These are phyloP conservation scores for Saturnispora besseyi DNA, from an alignment of 805 yeast species.

Conservation along the genomic window DNA sequence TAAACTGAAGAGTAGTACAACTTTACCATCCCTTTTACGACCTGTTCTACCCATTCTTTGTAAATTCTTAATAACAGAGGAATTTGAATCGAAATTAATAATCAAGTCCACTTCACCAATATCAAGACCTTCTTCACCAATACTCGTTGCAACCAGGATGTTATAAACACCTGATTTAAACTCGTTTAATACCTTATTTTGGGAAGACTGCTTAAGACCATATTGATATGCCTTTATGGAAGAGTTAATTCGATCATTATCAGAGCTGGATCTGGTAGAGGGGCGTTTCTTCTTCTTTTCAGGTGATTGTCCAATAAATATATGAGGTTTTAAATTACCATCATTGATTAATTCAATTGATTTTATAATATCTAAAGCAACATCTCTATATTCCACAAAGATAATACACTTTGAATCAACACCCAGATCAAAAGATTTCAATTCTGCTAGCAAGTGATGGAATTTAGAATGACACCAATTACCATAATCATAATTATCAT, in stretches of 20 bases:
- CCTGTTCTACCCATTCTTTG: slow-evolving; percentile 99
- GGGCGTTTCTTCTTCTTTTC: slow-evolving; percentile 43
- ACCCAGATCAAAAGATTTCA: slow-evolving; percentile 44
- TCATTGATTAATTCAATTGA: slow-evolving; percentile 30
- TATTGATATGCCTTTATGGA: slow-evolving; percentile 68
- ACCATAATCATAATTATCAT: slow-evolving; percentile 19
- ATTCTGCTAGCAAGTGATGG: slow-evolving; percentile 46
- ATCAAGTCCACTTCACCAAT: slow-evolving; percentile 96
- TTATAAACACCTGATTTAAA: slow-evolving; percentile 71
- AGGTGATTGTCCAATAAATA: slow-evolving; percentile 87
- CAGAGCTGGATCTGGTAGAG: background rate
- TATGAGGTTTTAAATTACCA: slow-evolving; percentile 51
- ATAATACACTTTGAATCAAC: slow-evolving; percentile 47
- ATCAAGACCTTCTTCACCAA: slow-evolving; percentile 98
- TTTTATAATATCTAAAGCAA: slow-evolving; percentile 80
- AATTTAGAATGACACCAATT: slow-evolving; percentile 64
- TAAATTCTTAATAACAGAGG: slow-evolving; percentile 85
- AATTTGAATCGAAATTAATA: slow-evolving; percentile 85
- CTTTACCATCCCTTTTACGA: slow-evolving; percentile 82
- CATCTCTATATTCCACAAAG: slow-evolving; percentile 81
- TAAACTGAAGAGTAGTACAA: slow-evolving; percentile 64
- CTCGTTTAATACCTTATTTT: slow-evolving; percentile 64
- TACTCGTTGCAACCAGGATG: slow-evolving; percentile 87
- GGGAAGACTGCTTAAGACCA: slow-evolving; percentile 89
- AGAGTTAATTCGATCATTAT: slow-evolving; percentile 36